phyloP scores from a whole-genome alignment of 2,329 filamentous ascomycete species.

The Verruconis gallopava region DNA sequence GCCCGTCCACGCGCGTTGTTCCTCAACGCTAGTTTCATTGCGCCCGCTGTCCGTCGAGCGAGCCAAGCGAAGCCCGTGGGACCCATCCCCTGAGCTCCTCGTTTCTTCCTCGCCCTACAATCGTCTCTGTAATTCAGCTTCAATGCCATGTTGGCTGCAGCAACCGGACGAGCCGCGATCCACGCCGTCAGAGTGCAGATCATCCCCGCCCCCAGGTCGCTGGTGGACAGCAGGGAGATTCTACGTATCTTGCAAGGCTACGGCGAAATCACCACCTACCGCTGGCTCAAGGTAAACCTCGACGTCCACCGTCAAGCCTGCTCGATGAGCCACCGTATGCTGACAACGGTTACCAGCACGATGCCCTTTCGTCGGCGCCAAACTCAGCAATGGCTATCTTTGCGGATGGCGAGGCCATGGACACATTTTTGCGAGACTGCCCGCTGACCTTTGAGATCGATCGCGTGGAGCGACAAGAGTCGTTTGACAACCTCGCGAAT shows the following conservation, averaged over 20 bases:
- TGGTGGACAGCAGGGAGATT: conserved; percentile 38
- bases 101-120: too few relatives aligned
- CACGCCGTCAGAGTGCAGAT: conserved; percentile 35
- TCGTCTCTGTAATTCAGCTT: too few relatives aligned
- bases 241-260: conserved; percentile 35
- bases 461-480: conserved; percentile 1
- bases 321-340: too few relatives aligned
- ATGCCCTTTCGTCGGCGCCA: conserved; percentile 27
- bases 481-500: not conserved
- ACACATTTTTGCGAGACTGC: conserved; percentile 29
- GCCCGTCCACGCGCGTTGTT: too few relatives aligned
- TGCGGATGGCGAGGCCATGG: conserved; percentile 26
- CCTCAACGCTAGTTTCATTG: too few relatives aligned
- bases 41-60: too few relatives aligned
- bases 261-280: conserved; percentile 36
- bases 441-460: conserved; percentile 29
- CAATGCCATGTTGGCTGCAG: not conserved
- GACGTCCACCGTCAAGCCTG: too few relatives aligned
- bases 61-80: too few relatives aligned
- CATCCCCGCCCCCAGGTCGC: conserved; percentile 31
- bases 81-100: too few relatives aligned
- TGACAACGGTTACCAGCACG: conserved; percentile 23
- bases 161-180: conserved; percentile 8
- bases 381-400: conserved; percentile 35
- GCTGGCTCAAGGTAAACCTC: conserved; percentile 28